phyloP scores from a whole-genome alignment of 2,329 filamentous ascomycete species.

The Trichoderma koningiopsis region DNA sequence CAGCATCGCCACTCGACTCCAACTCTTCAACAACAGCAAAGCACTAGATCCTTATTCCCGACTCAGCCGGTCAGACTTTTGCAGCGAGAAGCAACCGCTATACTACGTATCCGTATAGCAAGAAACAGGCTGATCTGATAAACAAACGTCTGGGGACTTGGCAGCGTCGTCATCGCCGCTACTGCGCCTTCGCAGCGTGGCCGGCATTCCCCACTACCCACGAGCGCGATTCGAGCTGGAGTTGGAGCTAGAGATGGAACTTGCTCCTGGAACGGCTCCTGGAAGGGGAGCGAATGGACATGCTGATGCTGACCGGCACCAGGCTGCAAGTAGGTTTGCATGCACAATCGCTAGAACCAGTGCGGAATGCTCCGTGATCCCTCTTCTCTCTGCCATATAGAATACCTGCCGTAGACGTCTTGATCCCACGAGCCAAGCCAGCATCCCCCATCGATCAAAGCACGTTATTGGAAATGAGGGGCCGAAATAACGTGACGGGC shows the following conservation, averaged over 20 bases:
- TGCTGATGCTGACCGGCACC: neutral
- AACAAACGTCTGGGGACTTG: neutral
- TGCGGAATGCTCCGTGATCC: neutral
- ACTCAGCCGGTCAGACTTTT: constrained; percentile 1
- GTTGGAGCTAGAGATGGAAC: neutral
- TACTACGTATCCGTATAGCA: no score
- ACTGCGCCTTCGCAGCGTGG: constrained; percentile 11
- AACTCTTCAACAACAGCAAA: neutral
- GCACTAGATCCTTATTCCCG: neutral
- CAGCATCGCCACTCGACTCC: constrained; percentile 12
- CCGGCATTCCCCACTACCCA: constrained; percentile 12
- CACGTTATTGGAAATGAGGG: neutral
- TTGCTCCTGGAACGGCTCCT: neutral
- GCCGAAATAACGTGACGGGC: neutral
- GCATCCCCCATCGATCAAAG: neutral
- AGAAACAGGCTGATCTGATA: constrained; percentile 7
- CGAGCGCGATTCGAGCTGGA: neutral
- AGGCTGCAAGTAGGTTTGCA: neutral
- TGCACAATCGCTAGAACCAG: neutral
- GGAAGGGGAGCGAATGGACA: neutral
- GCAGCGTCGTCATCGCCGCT: constrained; percentile 10
- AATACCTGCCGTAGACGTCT: neutral
- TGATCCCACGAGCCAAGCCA: neutral
- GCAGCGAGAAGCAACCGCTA: neutral
- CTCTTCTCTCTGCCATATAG: neutral